Evolutionary conservation across 495 filamentous ascomycete species (phyloP).

Genomic region (Cercophora newfieldiana): DNA sequence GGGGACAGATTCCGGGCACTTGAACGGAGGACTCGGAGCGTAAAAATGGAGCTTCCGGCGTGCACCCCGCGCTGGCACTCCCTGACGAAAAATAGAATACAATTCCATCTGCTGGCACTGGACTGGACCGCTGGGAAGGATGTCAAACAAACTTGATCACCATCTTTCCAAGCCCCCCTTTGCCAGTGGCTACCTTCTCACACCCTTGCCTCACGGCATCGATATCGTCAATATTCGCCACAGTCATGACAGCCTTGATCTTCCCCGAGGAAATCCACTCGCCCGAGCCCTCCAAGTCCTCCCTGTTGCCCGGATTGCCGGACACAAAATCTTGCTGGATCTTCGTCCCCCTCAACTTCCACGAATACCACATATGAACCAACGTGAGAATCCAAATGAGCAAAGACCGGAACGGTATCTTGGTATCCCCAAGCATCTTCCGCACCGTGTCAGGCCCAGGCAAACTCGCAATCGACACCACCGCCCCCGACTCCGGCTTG

Average conservation of each 20-base stretch:
- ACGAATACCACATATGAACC: constrained; percentile 39
- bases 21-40: too few relatives aligned
- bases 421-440: constrained; percentile 33
- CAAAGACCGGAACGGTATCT: constrained; percentile 30
- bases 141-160: constrained; percentile 35
- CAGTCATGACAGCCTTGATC: constrained; percentile 46
- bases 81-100: too few relatives aligned
- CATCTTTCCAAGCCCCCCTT: constrained; percentile 58
- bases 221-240: constrained; percentile 47
- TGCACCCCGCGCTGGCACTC: too few relatives aligned
- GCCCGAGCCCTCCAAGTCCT: constrained; percentile 45
- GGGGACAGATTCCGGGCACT: too few relatives aligned
- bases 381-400: constrained; percentile 36
- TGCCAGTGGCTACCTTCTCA: constrained; percentile 47
- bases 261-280: constrained; percentile 47
- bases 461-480: constrained; percentile 43
- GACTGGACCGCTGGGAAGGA: too few relatives aligned
- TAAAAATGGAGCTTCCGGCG: too few relatives aligned
- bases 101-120: too few relatives aligned
- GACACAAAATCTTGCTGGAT: constrained; percentile 43
- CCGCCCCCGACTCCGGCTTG: constrained; percentile 40
- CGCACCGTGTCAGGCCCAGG: constrained; percentile 39
- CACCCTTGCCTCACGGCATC: constrained; percentile 46
- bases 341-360: constrained; percentile 39
- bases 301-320: constrained; percentile 33